These are phyloP conservation scores for Xylariaceae sp. DNA, from an alignment of 2,329 filamentous ascomycete species.

Conservation along the genomic window DNA sequence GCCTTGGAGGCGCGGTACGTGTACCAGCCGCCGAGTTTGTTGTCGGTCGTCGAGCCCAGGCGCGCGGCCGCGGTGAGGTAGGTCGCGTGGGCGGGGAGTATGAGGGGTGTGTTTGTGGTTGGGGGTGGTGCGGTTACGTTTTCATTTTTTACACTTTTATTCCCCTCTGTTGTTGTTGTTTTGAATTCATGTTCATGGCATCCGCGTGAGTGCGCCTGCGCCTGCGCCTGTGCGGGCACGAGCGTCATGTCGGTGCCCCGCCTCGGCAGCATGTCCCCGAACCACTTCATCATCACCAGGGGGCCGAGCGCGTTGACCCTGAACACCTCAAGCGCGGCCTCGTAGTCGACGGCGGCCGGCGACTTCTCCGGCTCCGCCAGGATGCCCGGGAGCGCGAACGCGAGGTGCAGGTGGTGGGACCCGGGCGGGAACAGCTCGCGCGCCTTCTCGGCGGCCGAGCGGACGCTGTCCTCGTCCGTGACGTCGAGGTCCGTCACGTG, in stretches of 20 bases:
- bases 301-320: constrained; percentile 69
- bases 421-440: constrained; percentile 45
- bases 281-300: constrained; percentile 71
- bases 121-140: no score
- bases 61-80: constrained; percentile 75
- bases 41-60: constrained; percentile 69
- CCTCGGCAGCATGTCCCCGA: constrained; percentile 61
- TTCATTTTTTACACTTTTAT: no score
- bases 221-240: constrained; percentile 20
- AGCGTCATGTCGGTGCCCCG: constrained; percentile 44
- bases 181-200: no score
- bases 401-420: constrained; percentile 59
- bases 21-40: constrained; percentile 74
- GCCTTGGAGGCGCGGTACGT: constrained; percentile 73
- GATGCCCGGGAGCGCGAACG: constrained; percentile 65
- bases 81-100: constrained; percentile 52
- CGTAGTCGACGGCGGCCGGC: constrained; percentile 57
- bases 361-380: constrained; percentile 70
- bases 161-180: no score
- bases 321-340: constrained; percentile 61
- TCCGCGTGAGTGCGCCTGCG: no score
- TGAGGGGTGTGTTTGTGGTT: no score
- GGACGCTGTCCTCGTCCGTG: constrained; percentile 57
- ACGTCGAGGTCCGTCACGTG: constrained; percentile 40
- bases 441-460: constrained; percentile 48